Conservation (phyloP, 176 grass and related monocot genomes). For the Raddia distichophylla region DNA sequence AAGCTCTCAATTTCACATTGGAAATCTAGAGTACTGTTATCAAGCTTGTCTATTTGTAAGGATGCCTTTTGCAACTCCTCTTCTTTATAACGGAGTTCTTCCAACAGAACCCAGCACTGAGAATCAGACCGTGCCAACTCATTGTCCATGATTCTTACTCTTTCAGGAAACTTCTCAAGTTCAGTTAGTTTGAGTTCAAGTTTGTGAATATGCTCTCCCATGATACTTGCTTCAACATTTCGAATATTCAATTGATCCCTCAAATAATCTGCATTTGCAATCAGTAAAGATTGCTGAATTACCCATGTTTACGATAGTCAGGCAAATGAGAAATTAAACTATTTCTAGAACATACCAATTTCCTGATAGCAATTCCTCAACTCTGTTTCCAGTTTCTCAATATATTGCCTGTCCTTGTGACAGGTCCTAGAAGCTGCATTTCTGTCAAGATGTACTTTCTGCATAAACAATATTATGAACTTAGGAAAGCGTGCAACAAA, state of each 20-base stretch:
- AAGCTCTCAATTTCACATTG: conserved; percentile 98
- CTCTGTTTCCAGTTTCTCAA: conserved; percentile 79
- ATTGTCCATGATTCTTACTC: conserved; percentile 60
- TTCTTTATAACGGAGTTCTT: conserved; percentile 73
- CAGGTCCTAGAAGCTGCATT: conserved; percentile 52
- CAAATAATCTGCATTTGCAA: conserved; percentile 78
- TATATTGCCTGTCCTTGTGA: conserved; percentile 62
- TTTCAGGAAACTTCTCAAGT: conserved; percentile 75
- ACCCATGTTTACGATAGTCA: conserved; percentile 9
- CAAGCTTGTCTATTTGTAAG: conserved; percentile 75
- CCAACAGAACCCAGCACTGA: conserved; percentile 69
- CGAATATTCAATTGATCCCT: conserved; percentile 91
- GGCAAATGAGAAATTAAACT: conserved; percentile 33
- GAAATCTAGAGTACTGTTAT: conserved; percentile 71
- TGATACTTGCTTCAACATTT: conserved; percentile 83
- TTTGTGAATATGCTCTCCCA: conserved; percentile 83
- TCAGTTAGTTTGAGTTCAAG: conserved; percentile 84
- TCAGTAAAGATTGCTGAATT: conserved; percentile 32
- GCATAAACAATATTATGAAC: conserved; percentile 45
- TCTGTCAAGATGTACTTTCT: conserved; percentile 56
- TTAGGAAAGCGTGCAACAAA: conserved; percentile 22
- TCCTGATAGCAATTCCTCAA: conserved; percentile 86
- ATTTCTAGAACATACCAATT: conserved; percentile 65
- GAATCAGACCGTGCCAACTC: conserved; percentile 66
- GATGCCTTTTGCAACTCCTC: conserved; percentile 68